phyloP scores from a whole-genome alignment of 2,329 filamentous ascomycete genomes.

The Neofusicoccum kwambonambiense region DNA sequence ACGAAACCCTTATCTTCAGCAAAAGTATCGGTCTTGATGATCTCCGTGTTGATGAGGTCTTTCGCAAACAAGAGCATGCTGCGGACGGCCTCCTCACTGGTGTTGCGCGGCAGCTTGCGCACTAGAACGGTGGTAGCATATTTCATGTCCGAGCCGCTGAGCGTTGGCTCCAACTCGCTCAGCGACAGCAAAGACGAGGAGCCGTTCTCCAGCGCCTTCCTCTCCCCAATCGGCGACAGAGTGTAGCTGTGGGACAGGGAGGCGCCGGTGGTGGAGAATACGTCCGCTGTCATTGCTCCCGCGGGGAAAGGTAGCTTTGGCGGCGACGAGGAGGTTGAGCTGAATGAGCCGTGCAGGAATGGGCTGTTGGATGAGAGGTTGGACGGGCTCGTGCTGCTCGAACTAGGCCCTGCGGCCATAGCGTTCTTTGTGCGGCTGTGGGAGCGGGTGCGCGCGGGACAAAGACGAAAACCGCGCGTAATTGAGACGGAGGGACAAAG shows the following conservation, averaged over 20 bases:
- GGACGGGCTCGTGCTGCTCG: slow-evolving; percentile 42
- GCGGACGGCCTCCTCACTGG: slow-evolving; percentile 57
- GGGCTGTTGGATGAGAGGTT: slow-evolving; percentile 38
- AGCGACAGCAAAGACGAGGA: slow-evolving; percentile 35
- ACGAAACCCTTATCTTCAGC: slow-evolving; percentile 57
- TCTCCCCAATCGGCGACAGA: slow-evolving; percentile 43
- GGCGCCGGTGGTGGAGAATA: slow-evolving; percentile 32
- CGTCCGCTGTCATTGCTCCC: slow-evolving; percentile 41
- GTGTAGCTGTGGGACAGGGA: slow-evolving; percentile 37
- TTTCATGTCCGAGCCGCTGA: slow-evolving; percentile 21
- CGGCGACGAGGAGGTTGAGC: slow-evolving; percentile 41
- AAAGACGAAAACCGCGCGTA: slow-evolving; percentile 14
- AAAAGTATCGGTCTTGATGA: slow-evolving; percentile 50
- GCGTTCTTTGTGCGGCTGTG: slow-evolving; percentile 17
- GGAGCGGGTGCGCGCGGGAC: slow-evolving; percentile 2
- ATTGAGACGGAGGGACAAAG: slow-evolving; percentile 15
- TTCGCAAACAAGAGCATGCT: slow-evolving; percentile 66
- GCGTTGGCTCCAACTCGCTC: slow-evolving; percentile 35
- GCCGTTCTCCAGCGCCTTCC: slow-evolving; percentile 38
- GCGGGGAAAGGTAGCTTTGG: slow-evolving; percentile 35
- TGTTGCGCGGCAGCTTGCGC: slow-evolving; percentile 60
- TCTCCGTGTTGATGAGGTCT: slow-evolving; percentile 59
- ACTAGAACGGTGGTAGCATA: slow-evolving; percentile 49
- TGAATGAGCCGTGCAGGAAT: slow-evolving; percentile 39
- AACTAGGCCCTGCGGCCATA: slow-evolving; percentile 43